These are phyloP conservation scores for Phaeophleospora eucalypticola DNA, from an alignment of 2,329 filamentous ascomycete genomes.

Conservation along the genomic window DNA sequence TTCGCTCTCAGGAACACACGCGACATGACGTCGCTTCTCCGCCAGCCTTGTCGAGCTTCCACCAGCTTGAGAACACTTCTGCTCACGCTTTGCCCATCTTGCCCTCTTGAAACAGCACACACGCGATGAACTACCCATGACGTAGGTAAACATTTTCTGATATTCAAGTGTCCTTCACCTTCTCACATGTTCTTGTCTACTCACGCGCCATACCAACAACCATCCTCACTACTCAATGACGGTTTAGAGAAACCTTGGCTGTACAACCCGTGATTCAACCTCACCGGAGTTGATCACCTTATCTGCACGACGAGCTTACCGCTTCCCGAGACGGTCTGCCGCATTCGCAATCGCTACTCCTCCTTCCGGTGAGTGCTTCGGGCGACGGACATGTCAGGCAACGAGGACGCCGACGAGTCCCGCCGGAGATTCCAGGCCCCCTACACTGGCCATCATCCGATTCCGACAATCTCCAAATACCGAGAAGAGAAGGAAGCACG, in stretches of 20 bases:
- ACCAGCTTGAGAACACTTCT: background rate
- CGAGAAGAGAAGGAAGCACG: conserved; percentile 44
- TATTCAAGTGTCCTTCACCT: background rate
- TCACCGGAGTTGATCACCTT: background rate
- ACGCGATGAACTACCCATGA: background rate
- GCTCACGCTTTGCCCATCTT: background rate
- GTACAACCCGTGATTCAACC: background rate
- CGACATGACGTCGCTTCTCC: too few species aligned
- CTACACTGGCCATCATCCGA: conserved; percentile 42
- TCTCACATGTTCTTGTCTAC: background rate
- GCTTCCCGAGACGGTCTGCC: background rate
- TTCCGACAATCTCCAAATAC: conserved; percentile 46
- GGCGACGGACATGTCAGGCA: conserved; percentile 26
- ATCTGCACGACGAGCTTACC: background rate
- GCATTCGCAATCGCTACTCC: background rate
- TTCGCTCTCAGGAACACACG: too few species aligned
- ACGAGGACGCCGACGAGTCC: conserved; percentile 39
- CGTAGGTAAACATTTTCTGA: conserved; percentile 3
- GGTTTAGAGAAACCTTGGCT: too few species aligned
- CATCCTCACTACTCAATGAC: too few species aligned
- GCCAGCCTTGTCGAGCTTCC: background rate
- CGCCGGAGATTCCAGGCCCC: conserved; percentile 39
- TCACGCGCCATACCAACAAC: too few species aligned
- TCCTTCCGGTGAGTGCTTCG: background rate
- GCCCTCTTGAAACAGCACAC: background rate